Percentiles rank a stretch among this genome's conserved stretches.
Evolutionary conservation across 805 yeast species (phyloP).

Genomic region (Cyberlindnera subsufficiens): DNA sequence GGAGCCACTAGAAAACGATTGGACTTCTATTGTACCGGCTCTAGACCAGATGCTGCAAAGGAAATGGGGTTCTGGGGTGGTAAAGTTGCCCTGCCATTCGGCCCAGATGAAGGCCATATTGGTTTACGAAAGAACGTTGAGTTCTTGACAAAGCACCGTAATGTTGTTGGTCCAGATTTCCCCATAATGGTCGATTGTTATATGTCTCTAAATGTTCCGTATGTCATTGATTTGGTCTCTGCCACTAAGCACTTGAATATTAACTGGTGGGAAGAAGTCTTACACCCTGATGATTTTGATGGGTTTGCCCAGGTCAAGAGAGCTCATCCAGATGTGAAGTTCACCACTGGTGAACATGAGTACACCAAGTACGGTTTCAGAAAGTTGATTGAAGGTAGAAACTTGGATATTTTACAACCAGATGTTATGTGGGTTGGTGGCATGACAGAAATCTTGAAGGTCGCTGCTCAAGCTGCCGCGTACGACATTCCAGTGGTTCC

Average conservation of each 20-base stretch:
- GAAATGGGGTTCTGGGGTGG: slow-evolving; percentile 49
- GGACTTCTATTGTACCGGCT: slow-evolving; percentile 45
- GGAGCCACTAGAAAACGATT: slow-evolving; percentile 41
- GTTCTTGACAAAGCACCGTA: slow-evolving; percentile 37
- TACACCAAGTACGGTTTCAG: slow-evolving; percentile 46
- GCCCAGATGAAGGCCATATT: slow-evolving; percentile 45
- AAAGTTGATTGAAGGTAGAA: slow-evolving; percentile 43
- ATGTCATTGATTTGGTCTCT: slow-evolving; percentile 37
- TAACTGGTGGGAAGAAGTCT: slow-evolving; percentile 48
- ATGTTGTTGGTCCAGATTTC: slow-evolving; percentile 44
- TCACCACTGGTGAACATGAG: slow-evolving; percentile 50
- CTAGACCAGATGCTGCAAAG: slow-evolving; percentile 42
- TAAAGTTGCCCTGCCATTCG: slow-evolving; percentile 44
- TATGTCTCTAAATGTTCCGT: slow-evolving; percentile 45
- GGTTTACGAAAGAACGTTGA: slow-evolving; percentile 42
- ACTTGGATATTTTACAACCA: slow-evolving; percentile 43
- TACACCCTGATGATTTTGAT: slow-evolving; percentile 46
- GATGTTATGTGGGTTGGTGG: slow-evolving; percentile 54
- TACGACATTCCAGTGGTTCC: slow-evolving; percentile 49
- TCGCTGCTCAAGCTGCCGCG: slow-evolving; percentile 45
- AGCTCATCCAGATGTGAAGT: slow-evolving; percentile 41
- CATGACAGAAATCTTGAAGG: slow-evolving; percentile 39
- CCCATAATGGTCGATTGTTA: slow-evolving; percentile 50
- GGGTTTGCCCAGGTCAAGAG: slow-evolving; percentile 40
- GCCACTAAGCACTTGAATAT: slow-evolving; percentile 41